Base-by-base conservation (phyloP, 768 basidiomycete genomes). In the Coprinopsis strossmayeri region DNA sequence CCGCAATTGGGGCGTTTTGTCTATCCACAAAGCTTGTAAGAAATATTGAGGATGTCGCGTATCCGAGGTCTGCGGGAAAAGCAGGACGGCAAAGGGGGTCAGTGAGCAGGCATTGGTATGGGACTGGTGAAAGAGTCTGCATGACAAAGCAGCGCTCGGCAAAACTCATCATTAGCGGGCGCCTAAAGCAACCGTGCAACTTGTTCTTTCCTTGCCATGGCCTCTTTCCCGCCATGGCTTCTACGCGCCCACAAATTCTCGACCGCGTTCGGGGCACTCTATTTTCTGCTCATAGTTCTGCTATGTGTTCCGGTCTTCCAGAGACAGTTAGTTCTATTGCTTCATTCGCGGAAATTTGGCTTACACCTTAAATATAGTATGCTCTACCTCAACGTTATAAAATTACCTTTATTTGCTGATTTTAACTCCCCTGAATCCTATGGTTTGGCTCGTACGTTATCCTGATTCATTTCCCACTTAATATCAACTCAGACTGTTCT, bases 341-440 rank as follows among this genome's bases (percentile, higher is more conserved):
- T 34, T 48, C 7, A 9, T 5, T 13, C 18, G 37, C 50, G 34
- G 35, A 41, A 15, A 24, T 20, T 27, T 43, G 27, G 28, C 46
- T 39, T 28, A 48, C 17, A 37, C 50, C 32, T 2, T 23, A 32
- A 26, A n/a, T 25, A 23, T 40, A 75, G 71, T 57, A 59, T 58
- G 27, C 23, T 68, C 11, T 95, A 84, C 62, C 65, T 90, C 53
- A 82, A 96, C 58, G 72, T 73, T 12, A 40, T 91, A 39, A 77
- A 66, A 49, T 54, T 82, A 20, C 91, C 92, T 3, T 68, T 76
- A 48, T 75, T 72, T 50, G 77, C 82, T 0, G 70, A 81, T 25
- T 91, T 77, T 55, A 71, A 79, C 47, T 57, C 66, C 5, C 93
- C 93, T 1, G 88, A 90, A 61, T 74, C 65, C 54, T 90, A 90